Percentiles rank a stretch among this genome's conserved stretches.
These are phyloP conservation scores for Castanea mollissima DNA, from an alignment of 306 rosid genomes.

Conservation along the genomic window DNA sequence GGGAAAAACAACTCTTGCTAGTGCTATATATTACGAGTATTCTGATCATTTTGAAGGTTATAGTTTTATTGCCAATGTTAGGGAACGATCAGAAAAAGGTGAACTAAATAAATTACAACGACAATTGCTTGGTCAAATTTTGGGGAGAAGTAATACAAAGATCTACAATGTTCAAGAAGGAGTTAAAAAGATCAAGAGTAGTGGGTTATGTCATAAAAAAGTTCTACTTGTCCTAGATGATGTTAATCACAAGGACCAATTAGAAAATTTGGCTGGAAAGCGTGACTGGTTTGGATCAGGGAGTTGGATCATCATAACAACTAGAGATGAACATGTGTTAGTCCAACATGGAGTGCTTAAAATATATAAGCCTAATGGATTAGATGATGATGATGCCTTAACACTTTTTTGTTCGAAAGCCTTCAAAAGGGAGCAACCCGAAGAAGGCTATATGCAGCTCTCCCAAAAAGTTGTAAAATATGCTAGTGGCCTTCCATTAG, in stretches of 20 bases:
- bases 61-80: not conserved
- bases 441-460: too few species aligned
- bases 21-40: accelerated
- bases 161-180: not conserved
- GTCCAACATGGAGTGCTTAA: too few species aligned
- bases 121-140: not conserved
- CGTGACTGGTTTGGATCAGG: too few species aligned
- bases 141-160: not conserved
- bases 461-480: too few species aligned
- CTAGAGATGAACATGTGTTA: too few species aligned
- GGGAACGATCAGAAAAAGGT: not conserved
- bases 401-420: too few species aligned
- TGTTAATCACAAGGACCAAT: not conserved
- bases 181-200: not conserved
- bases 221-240: constrained; percentile 1
- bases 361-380: too few species aligned
- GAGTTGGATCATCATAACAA: not conserved
- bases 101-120: not conserved
- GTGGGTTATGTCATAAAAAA: not conserved
- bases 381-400: too few species aligned
- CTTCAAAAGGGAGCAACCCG: too few species aligned
- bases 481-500: too few species aligned
- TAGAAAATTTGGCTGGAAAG: too few species aligned
- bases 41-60: not conserved
- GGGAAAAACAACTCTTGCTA: too few species aligned